Evolutionary conservation across 805 yeast species (phyloP).

Genomic region (Candida silvatica): DNA sequence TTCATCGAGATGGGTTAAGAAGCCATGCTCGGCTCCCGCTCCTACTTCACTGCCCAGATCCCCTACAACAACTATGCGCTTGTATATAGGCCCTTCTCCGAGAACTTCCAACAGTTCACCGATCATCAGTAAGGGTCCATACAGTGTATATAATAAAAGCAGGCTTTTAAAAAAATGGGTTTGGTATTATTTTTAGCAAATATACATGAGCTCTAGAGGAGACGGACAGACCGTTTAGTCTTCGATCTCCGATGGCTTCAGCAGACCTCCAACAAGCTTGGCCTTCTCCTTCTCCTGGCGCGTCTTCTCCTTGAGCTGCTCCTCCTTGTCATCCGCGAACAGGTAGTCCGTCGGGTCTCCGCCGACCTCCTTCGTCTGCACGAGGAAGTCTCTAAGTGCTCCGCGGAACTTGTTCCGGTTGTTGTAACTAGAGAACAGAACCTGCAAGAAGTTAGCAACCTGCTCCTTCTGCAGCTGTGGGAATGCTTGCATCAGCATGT

Average conservation of each 20-base stretch:
- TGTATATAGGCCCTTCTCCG: too few species aligned
- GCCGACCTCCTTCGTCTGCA: conserved; percentile 91
- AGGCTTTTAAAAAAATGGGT: background rate
- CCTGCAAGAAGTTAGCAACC: conserved; percentile 71
- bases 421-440: conserved; percentile 63
- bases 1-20: too few species aligned
- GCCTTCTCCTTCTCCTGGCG: conserved; percentile 73
- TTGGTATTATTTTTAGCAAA: too few species aligned
- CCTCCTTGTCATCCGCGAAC: conserved; percentile 88
- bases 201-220: too few species aligned
- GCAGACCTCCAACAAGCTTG: conserved; percentile 80
- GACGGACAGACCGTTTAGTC: conserved; percentile 42
- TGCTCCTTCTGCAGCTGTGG: conserved; percentile 84
- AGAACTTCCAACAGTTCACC: too few species aligned
- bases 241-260: conserved; percentile 92
- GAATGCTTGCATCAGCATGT: conserved; percentile 81
- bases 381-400: conserved; percentile 87
- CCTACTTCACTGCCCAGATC: too few species aligned
- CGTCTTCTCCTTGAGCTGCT: conserved; percentile 60
- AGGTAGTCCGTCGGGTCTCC: conserved; percentile 93
- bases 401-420: conserved; percentile 74
- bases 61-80: too few species aligned
- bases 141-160: background rate
- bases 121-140: too few species aligned
- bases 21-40: too few species aligned